Evolutionary conservation across 148 eudicot genomes (phyloP), one percentile per base, ranked within the genome.

Genomic region (Camellia lanceoleosa): DNA sequence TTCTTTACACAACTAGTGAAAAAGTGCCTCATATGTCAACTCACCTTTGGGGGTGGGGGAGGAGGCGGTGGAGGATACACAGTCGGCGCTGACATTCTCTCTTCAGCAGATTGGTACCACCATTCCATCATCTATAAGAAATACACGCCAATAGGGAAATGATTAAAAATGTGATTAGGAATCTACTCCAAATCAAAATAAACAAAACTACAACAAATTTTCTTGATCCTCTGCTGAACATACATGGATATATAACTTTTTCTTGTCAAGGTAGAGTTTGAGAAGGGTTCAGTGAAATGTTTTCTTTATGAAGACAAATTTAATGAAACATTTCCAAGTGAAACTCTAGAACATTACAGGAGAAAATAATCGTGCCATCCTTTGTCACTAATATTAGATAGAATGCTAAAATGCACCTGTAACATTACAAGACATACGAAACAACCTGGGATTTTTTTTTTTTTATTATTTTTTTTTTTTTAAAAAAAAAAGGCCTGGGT

Each of bases 91-190:
- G 97, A 94, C 97, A 96, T 94, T 81, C 99, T 92, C 83, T 96
- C 99, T 78, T 96, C 99, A 15, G 99, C 99, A 72, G 99, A 96
- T 84, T 96, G 99, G 82, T 93, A 93, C 99, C 99, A 96, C 99
- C 99, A 96, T 58, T 96, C 99, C 99, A 96, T 93, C 99, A 96
- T 96, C 99, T 93, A 79, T 9, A 73, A 65, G 73, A 47, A 73
- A 54, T 19, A 52, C 60, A 63, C 60, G 80, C 55, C 68, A 71
- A 30, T 19, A 20, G 6, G 14, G 47, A 16, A 47, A 67, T 66
- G 56, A 81, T 81, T 4, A 60, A 5, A 6, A 65, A 56, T 54
- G 8, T 60, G 61, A 65, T 51, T 6, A 65, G 4, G 46, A 65
- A 77, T 65, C 47, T 20, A 58, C 44, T 65, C 61, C 43, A n/a